Evolutionary conservation across 805 yeast genomes (phyloP), one percentile per base, ranked within the genome.

Genomic region (Lachancea dasiensis): DNA sequence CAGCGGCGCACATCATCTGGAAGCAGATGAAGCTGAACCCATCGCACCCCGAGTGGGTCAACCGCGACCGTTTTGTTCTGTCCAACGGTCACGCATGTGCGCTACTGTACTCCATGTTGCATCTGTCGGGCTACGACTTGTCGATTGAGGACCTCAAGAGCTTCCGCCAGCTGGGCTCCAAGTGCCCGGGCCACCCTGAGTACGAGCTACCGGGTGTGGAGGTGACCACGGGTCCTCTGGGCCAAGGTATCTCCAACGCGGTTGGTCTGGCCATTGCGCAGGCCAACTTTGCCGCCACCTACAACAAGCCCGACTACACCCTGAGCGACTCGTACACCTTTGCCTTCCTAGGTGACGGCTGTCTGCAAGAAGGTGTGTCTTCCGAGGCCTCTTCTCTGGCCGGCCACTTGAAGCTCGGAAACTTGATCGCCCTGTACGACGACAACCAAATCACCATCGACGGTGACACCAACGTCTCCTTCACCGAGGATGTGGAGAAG

Each of bases 121-220:
- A 84, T 64, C 71, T 92, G 56, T 78, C 77, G 58, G 97, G 97
- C 45, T 90, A 77, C 72, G 82, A 75, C 55, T 45, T 44, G 36
- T 57, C 85, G 41, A 64, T 90, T 49, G 95, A 86, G 31, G 97
- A 90, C 67, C 73, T 90, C 66, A 81, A 87, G 73, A 65, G 73
- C 46, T 92, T 92, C 72, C 83, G 97, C 74, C 94, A 85, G 68
- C 67, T 89, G 58, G 73, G 75, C 60, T 87, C 97, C 48, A 82
- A 79, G 69, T 82, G 95, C 45, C 97, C 98, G 35, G 98, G 98
- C 52, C 98, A 90, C 70, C 98, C 98, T 40, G 98, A 90, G 72
- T 75, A 69, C 45, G 94, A 84, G 59, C 74, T 83, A 44, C 87
- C 92, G 37, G 97, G 97, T 63, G 78, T 87, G 44, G 98, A 90